Conservation (phyloP, 2,329 filamentous ascomycete genomes). For the Scedosporium boydii region DNA sequence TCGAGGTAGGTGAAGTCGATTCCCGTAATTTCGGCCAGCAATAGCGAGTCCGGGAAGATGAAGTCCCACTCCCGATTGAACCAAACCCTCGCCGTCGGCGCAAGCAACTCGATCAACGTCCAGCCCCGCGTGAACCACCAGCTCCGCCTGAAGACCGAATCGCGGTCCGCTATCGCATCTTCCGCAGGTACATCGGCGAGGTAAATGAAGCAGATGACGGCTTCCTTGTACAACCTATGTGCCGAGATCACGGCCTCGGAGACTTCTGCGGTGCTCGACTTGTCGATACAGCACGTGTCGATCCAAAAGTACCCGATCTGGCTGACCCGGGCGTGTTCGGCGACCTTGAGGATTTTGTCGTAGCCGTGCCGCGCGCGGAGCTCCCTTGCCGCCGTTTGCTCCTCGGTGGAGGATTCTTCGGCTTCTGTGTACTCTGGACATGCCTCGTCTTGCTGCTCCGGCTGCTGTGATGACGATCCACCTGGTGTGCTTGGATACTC, state of each 20-base stretch:
- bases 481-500: not conserved
- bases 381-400: constrained; percentile 2
- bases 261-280: constrained; percentile 12
- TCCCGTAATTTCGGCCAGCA: constrained; percentile 4
- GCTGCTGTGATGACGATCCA: not conserved
- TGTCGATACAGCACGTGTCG: constrained; percentile 18
- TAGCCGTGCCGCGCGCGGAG: constrained; percentile 2
- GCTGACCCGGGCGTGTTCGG: constrained; percentile 5
- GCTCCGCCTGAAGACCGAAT: constrained; percentile 9
- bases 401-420: not conserved
- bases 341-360: constrained; percentile 4
- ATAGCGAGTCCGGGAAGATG: constrained; percentile 12
- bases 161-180: constrained; percentile 1
- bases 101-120: constrained; percentile 21
- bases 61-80: constrained; percentile 14
- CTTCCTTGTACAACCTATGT: constrained; percentile 11
- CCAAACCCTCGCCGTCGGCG: constrained; percentile 11
- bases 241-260: constrained; percentile 15
- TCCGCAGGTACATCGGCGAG: constrained; percentile 11
- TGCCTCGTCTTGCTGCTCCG: not conserved
- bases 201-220: constrained; percentile 13
- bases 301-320: constrained; percentile 14
- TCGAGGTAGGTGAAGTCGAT: constrained; percentile 8
- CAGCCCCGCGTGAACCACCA: constrained; percentile 19
- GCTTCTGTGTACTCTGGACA: constrained; percentile 2